phyloP scores from a whole-genome alignment of 164 flowering plant species.

The Vitis cinerea region DNA sequence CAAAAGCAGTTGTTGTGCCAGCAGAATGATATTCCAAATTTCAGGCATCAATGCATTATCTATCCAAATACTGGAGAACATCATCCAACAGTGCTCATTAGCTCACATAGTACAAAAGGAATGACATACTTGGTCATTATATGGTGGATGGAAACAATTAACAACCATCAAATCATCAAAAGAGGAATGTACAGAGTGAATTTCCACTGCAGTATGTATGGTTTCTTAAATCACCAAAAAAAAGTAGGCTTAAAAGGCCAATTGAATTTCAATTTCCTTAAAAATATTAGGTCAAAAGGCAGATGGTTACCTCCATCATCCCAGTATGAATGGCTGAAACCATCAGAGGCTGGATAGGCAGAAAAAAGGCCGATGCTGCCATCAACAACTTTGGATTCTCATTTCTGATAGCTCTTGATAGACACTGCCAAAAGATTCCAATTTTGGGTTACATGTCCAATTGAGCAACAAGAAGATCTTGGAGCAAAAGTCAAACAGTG shows the following conservation, averaged over 20 bases:
- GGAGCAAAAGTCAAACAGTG: slow-evolving; percentile 1
- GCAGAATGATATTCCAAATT: no score
- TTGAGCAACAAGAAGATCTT: background rate
- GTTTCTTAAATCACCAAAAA: background rate
- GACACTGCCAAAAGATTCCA: slow-evolving; percentile 55
- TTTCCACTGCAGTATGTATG: background rate
- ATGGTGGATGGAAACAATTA: background rate
- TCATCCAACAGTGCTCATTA: background rate
- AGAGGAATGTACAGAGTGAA: background rate
- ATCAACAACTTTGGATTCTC: slow-evolving; percentile 82
- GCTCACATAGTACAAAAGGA: background rate
- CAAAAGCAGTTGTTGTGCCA: no score
- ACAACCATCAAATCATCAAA: background rate
- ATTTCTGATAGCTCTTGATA: slow-evolving; percentile 75
- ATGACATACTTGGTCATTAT: background rate
- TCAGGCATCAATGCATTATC: no score
- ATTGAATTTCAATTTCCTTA: background rate
- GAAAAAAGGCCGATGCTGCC: slow-evolving; percentile 78
- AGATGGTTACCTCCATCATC: slow-evolving; percentile 82
- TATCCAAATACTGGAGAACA: background rate
- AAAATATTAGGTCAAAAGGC: background rate
- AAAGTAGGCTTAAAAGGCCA: background rate
- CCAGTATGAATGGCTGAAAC: slow-evolving; percentile 96
- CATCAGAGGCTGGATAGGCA: slow-evolving; percentile 90
- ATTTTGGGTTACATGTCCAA: background rate